phyloP scores from a whole-genome alignment of 1,284 basidiomycete genomes.

The Spongispora temasekensis region DNA sequence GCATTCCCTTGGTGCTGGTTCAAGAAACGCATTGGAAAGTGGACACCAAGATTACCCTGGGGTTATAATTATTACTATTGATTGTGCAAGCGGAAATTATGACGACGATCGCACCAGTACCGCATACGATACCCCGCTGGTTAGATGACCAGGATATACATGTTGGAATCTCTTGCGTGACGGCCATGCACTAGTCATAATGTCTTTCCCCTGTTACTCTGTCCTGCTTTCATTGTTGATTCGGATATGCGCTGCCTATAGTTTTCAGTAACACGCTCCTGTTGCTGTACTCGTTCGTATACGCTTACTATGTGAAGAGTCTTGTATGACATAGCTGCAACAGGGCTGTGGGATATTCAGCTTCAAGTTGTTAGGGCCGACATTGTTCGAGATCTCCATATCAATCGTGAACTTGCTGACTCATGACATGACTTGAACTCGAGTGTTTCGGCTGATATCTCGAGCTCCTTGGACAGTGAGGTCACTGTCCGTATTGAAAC shows the following conservation, averaged over 20 bases:
- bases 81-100: constrained; percentile 14
- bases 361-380: too few relatives aligned
- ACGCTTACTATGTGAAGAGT: too few relatives aligned
- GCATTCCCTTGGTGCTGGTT: constrained; percentile 32
- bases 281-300: too few relatives aligned
- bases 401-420: too few relatives aligned
- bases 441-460: too few relatives aligned
- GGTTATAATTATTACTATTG: constrained; percentile 27
- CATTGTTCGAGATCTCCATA: too few relatives aligned
- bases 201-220: constrained; percentile 2
- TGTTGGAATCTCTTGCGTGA: constrained; percentile 7
- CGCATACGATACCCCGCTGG: constrained; percentile 21
- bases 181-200: constrained; percentile 2
- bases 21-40: constrained; percentile 22
- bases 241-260: constrained; percentile 10
- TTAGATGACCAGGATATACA: constrained; percentile 15
- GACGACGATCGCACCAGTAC: constrained; percentile 13
- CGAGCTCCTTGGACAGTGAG: too few relatives aligned
- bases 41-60: constrained; percentile 30
- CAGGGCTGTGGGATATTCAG: too few relatives aligned
- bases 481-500: too few relatives aligned
- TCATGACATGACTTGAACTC: too few relatives aligned
- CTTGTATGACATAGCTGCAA: too few relatives aligned
- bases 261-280: neutral
- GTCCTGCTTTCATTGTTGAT: constrained; percentile 15